Conservation (phyloP, 1,284 basidiomycete genomes). For the Papiliotrema laurentii region DNA sequence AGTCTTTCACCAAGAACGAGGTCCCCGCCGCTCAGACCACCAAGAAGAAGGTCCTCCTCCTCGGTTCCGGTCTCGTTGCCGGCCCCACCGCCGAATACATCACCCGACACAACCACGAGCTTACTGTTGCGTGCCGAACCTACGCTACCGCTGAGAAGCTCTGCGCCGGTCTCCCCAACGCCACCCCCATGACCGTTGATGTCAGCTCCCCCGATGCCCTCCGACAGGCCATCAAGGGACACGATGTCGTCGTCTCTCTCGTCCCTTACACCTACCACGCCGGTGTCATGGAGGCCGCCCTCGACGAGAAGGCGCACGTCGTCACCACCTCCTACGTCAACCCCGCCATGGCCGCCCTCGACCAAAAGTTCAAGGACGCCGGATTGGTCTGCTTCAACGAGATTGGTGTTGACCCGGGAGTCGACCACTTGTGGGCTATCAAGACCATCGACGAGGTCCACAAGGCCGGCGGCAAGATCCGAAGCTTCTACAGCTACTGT, state of each 20-base stretch:
- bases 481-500: conserved; percentile 93
- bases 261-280: conserved; percentile 95
- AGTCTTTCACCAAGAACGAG: conserved; percentile 56
- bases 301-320: conserved; percentile 84
- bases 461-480: conserved; percentile 91
- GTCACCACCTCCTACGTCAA: conserved; percentile 94
- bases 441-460: conserved; percentile 96
- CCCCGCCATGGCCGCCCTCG: conserved; percentile 83
- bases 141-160: conserved; percentile 69
- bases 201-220: conserved; percentile 70
- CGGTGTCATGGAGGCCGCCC: conserved; percentile 87
- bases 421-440: conserved; percentile 92
- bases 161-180: conserved; percentile 62
- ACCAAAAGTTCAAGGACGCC: conserved; percentile 75
- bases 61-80: conserved; percentile 94
- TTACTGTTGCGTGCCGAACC: conserved; percentile 86
- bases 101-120: conserved; percentile 71
- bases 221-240: conserved; percentile 71
- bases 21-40: conserved; percentile 50
- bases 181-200: conserved; percentile 76
- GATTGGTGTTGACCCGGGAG: conserved; percentile 70
- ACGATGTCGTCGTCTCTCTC: conserved; percentile 93
- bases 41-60: conserved; percentile 74
- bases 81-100: conserved; percentile 92
- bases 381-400: conserved; percentile 97